Conservation (phyloP, 163 green algal genomes). For the Scenedesmus sp. region DNA sequence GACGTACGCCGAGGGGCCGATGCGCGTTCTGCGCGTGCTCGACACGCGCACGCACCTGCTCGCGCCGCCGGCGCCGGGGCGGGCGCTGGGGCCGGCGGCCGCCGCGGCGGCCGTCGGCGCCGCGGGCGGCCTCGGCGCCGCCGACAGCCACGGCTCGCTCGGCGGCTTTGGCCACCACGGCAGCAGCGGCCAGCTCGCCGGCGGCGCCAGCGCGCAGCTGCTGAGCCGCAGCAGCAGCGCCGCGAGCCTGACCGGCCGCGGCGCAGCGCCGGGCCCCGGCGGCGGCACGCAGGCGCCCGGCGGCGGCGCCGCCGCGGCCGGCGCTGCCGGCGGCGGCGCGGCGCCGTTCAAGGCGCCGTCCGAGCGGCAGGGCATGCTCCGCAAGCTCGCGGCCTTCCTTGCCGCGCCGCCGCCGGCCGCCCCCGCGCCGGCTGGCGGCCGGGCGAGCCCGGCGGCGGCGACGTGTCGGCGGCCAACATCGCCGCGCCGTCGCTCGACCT, state of each 20-base stretch:
- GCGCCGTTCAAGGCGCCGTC: too few relatives aligned
- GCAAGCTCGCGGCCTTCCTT: neutral
- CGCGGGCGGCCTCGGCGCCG: neutral
- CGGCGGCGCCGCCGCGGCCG: neutral
- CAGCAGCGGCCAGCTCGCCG: neutral
- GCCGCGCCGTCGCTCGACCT: conserved; percentile 48
- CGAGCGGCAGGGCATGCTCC: conserved; percentile 25
- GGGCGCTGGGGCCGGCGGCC: neutral
- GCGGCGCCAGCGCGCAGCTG: neutral
- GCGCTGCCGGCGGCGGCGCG: neutral
- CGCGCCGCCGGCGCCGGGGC: neutral
- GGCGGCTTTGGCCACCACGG: too few relatives aligned
- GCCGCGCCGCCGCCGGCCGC: too few relatives aligned
- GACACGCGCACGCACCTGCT: conserved; percentile 62
- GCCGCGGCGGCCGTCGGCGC: neutral
- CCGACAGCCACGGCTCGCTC: neutral
- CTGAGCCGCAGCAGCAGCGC: conserved; percentile 34
- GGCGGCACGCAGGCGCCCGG: neutral
- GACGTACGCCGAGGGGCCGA: conserved; percentile 77
- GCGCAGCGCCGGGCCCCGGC: neutral
- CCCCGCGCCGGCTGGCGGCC: too few relatives aligned
- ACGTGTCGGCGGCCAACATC: conserved; percentile 9
- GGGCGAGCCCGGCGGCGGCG: neutral
- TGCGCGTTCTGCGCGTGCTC: conserved; percentile 74
- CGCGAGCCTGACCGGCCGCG: neutral